Base-by-base conservation (phyloP, 805 yeast genomes). In the Wickerhamomyces mucosus region DNA sequence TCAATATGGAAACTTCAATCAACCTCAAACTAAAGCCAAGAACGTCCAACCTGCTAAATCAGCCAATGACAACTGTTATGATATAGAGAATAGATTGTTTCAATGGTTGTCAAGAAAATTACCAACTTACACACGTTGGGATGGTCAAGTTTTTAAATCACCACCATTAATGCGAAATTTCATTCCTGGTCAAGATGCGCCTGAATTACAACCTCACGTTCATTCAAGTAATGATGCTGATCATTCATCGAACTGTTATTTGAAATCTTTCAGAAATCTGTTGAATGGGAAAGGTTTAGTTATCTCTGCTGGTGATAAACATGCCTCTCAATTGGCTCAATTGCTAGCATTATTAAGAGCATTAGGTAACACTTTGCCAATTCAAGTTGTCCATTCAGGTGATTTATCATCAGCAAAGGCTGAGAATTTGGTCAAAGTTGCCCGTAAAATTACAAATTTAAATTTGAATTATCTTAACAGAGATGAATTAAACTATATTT, bases 311-410 rank as follows among this genome's bases (percentile, higher is more conserved):
- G 39, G 43, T 3, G 59, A 59, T 27, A 32, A 31, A 3, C 55
- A 55, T 32, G 41, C 53, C 5, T 39, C 43, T 7, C 42, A 52
- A n/a, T 40, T 60, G 12, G 28, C 49, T 4, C 42, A 50, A n/a
- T 27, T 56, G 14, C 48, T 81, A 21, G 64, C 67, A 1, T 48
- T 67, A 27, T 42, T 63, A 11, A 42, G 68, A 21, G 51, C 51
- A 12, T 27, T 47, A 9, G 52, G 54, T 2, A 65, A 63, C 41
- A 37, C 30, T 10, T 41, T 60, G 18, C 72, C 72, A 5, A 58
- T 65, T 22, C 63, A 65, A 46, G 38, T 65, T 6, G 45, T 65
- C n/a, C 56, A 50, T 30, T 52, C 53, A 30, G 59, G 55, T 21
- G 58, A 59, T 28, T 29, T 59, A 55, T 61, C 41, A 2, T 30